Evolutionary conservation across 2,329 filamentous ascomycete species (phyloP).

Genomic region (Cordyceps javanica): DNA sequence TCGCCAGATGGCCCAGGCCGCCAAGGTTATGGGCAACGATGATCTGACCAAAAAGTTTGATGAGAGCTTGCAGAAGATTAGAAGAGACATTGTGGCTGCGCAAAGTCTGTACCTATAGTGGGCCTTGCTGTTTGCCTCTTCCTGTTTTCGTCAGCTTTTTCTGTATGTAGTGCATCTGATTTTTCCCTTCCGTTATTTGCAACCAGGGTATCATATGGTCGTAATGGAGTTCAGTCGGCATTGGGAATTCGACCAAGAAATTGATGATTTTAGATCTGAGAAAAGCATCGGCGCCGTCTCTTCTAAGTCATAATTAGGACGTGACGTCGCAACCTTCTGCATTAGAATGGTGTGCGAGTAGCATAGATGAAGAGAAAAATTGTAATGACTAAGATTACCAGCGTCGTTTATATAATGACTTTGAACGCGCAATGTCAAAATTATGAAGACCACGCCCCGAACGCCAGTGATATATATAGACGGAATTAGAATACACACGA

Average conservation of each 20-base stretch:
- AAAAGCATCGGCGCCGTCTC: background rate
- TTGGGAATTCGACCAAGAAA: background rate
- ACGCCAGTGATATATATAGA: background rate
- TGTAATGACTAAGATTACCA: too few species aligned
- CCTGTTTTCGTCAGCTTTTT: background rate
- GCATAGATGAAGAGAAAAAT: slow-evolving; percentile 7
- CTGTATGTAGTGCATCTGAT: background rate
- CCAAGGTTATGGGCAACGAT: slow-evolving; percentile 97
- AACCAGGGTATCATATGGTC: slow-evolving; percentile 6
- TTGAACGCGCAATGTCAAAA: background rate
- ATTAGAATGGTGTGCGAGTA: background rate
- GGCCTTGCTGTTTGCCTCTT: background rate
- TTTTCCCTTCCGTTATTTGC: slow-evolving; percentile 12
- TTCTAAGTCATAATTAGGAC: background rate
- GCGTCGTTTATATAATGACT: too few species aligned
- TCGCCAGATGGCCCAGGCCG: slow-evolving; percentile 89
- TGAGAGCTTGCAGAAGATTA: slow-evolving; percentile 73
- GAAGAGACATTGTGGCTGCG: slow-evolving; percentile 89
- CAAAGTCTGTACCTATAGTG: slow-evolving; percentile 85
- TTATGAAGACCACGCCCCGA: background rate
- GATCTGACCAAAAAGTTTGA: slow-evolving; percentile 93
- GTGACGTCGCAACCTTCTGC: slow-evolving; percentile 11
- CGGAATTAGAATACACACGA: background rate
- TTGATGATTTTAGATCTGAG: slow-evolving; percentile 1
- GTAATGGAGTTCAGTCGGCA: slow-evolving; percentile 8